Evolutionary conservation across 176 grass and related monocot genomes (phyloP).

Genomic region (Carex parvula): DNA sequence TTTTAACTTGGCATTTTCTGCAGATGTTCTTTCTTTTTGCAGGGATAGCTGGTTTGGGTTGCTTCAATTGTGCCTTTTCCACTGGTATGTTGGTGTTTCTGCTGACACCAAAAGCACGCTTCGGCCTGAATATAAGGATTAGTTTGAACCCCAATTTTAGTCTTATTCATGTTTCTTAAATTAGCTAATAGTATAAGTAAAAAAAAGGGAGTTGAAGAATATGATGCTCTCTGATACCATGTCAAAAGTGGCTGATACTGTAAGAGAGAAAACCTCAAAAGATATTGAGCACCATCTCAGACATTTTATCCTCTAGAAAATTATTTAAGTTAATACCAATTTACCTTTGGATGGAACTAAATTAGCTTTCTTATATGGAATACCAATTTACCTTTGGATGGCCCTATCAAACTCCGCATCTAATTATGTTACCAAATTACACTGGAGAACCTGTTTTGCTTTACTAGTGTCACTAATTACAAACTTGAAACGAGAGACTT

Average conservation of each 20-base stretch:
- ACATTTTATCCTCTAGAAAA: background rate
- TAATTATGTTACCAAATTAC: background rate
- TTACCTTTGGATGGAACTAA: background rate
- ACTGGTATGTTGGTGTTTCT: constrained; percentile 45
- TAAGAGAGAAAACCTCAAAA: background rate
- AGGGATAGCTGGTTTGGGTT: constrained; percentile 27
- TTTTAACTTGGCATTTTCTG: background rate
- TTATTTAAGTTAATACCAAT: background rate
- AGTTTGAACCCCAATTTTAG: background rate
- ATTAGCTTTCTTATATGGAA: background rate
- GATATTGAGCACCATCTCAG: background rate
- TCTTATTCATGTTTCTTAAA: background rate
- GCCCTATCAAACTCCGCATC: background rate
- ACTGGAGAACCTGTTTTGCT: no score
- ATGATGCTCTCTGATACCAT: background rate
- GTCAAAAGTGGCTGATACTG: background rate
- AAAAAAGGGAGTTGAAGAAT: background rate
- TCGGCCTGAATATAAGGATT: constrained; percentile 30
- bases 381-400: background rate
- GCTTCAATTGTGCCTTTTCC: constrained; percentile 36
- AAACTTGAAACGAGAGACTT: background rate
- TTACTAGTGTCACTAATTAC: background rate
- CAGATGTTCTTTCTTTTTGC: background rate
- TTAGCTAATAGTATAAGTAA: background rate
- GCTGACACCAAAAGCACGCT: constrained; percentile 51